Evolutionary conservation across 31 red algal genomes (phyloP).

Genomic region (Porphyra umbilicalis): DNA sequence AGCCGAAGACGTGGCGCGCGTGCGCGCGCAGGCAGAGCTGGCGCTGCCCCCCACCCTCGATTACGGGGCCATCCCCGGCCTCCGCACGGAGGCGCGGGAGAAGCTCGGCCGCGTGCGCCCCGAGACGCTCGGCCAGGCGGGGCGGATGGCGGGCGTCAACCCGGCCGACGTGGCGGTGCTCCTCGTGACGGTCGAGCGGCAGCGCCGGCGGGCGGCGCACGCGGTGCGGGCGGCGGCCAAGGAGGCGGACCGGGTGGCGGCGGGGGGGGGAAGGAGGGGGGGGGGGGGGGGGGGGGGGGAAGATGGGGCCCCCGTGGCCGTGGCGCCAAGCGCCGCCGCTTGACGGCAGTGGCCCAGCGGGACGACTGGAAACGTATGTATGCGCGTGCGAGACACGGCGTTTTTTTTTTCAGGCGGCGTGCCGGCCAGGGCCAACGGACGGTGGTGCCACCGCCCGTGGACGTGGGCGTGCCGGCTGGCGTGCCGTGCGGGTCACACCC

Average conservation of each 20-base stretch:
- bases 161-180: slow-evolving; percentile 89
- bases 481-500: too few relatives aligned
- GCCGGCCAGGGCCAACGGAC: too few relatives aligned
- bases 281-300: too few relatives aligned
- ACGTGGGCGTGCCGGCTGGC: too few relatives aligned
- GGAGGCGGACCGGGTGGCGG: background rate
- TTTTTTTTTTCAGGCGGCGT: too few relatives aligned
- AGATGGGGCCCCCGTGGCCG: too few relatives aligned
- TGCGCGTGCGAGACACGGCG: too few relatives aligned
- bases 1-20: slow-evolving; percentile 56
- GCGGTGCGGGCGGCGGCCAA: background rate
- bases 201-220: background rate
- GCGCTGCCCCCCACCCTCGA: slow-evolving; percentile 49
- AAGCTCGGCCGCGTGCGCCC: slow-evolving; percentile 72
- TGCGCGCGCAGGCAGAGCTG: slow-evolving; percentile 15
- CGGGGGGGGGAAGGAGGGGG: too few relatives aligned
- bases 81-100: slow-evolving; percentile 78
- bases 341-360: too few relatives aligned
- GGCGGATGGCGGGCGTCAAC: slow-evolving; percentile 85
- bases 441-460: too few relatives aligned
- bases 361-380: too few relatives aligned
- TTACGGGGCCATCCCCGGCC: slow-evolving; percentile 52
- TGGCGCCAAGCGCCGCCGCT: too few relatives aligned
- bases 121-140: slow-evolving; percentile 84
- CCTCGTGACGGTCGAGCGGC: slow-evolving; percentile 46